Evolutionary conservation across 306 rosid genomes (phyloP), one percentile per base, ranked within the genome.

Genomic region (Corylus heterophylla): DNA sequence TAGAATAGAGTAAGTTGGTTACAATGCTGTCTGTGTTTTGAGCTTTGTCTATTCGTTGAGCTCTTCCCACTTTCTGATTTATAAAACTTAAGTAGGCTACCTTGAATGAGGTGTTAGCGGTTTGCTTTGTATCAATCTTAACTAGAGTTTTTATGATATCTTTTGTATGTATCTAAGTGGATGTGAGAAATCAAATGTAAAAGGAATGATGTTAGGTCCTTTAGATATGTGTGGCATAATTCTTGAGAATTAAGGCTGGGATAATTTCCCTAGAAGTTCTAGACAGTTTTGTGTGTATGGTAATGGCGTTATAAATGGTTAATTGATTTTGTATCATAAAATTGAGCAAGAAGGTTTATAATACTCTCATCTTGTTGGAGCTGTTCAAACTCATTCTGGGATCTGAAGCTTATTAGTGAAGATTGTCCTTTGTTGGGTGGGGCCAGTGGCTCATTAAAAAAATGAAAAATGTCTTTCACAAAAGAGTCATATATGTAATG

Each of bases 61-160:
- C 39, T 61, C 42, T 61, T 39, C 20, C 5, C 50, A 39, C 18
- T 18, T 67, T 44, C 8, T 59, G 25, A 61, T 49, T 27, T 20
- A 45, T 82, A 31, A 44, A 64, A 70, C 20, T 71, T 48, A 44
- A 76, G 67, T 64, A 14, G 68, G 73, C 72, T 58, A 73, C 71
- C 12, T 67, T 67, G 48, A 71, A 54, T 52, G 74, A 69, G 73
- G 63, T 58, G 2, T 67, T 22, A 16, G 39, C 42, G 8, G 27
- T 48, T 58, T 61, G 35, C 48, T 29, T 45, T 8, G 4, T 63
- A 25, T 73, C 51, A 44, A 59, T 11, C 59, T 73, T 63, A n/a
- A 48, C 4, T 10, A 45, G 11, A 52, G 16, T 12, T 20, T 51
- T 3, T 11, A 4, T 16, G 8, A 16, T 79, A 0, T 47, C 22